These are phyloP conservation scores for Blastobotrys serpentis DNA, from an alignment of 1,139 yeast genomes.

Conservation along the genomic window DNA sequence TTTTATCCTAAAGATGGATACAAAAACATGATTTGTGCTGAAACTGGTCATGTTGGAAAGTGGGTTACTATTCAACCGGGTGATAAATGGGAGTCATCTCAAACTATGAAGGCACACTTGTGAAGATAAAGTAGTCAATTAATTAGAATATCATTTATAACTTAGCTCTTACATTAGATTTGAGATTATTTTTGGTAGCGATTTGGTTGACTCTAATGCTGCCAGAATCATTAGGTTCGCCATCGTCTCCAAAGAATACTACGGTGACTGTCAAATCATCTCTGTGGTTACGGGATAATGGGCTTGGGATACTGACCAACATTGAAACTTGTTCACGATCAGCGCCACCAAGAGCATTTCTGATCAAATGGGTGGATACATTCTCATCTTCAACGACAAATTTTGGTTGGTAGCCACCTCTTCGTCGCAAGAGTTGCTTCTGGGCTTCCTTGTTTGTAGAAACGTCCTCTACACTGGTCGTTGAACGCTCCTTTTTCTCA, in stretches of 20 bases:
- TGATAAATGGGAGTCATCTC: conserved; percentile 67
- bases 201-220: conserved; percentile 34
- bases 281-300: conserved; percentile 85
- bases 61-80: conserved; percentile 65
- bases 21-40: conserved; percentile 86
- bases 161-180: conserved; percentile 19
- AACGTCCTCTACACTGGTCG: conserved; percentile 36
- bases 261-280: conserved; percentile 97
- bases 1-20: conserved; percentile 84
- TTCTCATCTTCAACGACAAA: conserved; percentile 70
- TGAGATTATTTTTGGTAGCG: conserved; percentile 30
- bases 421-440: conserved; percentile 56
- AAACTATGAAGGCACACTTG: conserved; percentile 43
- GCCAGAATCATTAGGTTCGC: conserved; percentile 31
- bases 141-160: conserved; percentile 13
- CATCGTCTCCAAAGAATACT: conserved; percentile 68
- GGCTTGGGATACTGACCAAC: conserved; percentile 89
- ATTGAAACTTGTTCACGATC: conserved; percentile 82
- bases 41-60: conserved; percentile 83
- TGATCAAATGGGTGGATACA: conserved; percentile 86
- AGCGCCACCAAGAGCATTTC: conserved; percentile 90
- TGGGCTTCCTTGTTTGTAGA: conserved; percentile 48
- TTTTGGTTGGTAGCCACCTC: conserved; percentile 43
- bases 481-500: conserved; percentile 20
- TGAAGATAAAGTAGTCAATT: too few relatives aligned